Evolutionary conservation across 2,329 filamentous ascomycete species (phyloP), one percentile per base, ranked within the genome.

Genomic region (Ascochyta rabiei): DNA sequence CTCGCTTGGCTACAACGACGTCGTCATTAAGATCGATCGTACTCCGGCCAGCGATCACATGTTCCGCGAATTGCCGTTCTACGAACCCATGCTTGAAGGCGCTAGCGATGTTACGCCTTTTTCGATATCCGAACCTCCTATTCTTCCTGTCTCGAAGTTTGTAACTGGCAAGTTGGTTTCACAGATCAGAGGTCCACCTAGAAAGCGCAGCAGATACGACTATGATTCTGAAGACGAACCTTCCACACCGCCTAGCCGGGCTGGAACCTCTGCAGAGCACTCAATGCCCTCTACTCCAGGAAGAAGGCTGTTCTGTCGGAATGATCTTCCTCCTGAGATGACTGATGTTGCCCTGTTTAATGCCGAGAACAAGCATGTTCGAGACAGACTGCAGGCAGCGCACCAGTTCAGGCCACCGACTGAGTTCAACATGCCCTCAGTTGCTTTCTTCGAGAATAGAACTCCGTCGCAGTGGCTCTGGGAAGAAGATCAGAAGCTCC

Each of bases 391-490:
- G 5, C 91, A 97, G 71, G 90, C 91, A 9, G 90, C 90, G 8
- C 93, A 97, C 73, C 90, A 93, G 59, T 98, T 99, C 80, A 84
- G 93, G 49, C 95, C 95, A 15, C 95, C 95, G 0, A 92, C 91
- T 0, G 93, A 98, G 72, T 88, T 92, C 71, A 84, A 86, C 0
- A 98, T 98, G 93, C 95, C 95, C 1, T 85, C 88, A 1, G 89
- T 93, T 63, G 86, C 84, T 47, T 99, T 98, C 77, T 98, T 96
- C 68, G 93, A 99, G 74, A 89, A 85, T 58, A 84, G 95, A 34
- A 86, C 83, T 48, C 88, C 92, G 2, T 98, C 95, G 3, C 92
- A 97, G 69, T 99, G 95, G 95, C 91, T 91, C 0, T 84, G 86
- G 70, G 82, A 88, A 2, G 95, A 99, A 72, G 95, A 99, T 63